Evolutionary conservation across 1,284 basidiomycete genomes (phyloP).

Genomic region (Trichosporon inkin): DNA sequence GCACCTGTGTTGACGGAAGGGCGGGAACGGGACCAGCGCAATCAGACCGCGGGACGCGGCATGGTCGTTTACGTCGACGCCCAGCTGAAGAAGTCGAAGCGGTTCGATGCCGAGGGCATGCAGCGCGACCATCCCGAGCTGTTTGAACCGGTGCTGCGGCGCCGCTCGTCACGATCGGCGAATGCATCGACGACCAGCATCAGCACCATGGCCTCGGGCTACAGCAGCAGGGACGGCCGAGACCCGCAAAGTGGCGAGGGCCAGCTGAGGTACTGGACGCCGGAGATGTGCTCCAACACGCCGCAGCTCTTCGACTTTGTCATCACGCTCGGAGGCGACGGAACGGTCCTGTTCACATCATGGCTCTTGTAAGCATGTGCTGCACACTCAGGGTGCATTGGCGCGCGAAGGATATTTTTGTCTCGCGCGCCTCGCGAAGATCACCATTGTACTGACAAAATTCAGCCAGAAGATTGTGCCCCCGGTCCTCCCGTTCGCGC

Average conservation of each 20-base stretch:
- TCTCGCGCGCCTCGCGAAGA: background rate
- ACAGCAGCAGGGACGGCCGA: constrained; percentile 3
- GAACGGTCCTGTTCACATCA: constrained; percentile 96
- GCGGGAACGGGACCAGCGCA: background rate
- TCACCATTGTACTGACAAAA: background rate
- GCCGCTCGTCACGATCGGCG: constrained; percentile 59
- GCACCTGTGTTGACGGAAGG: background rate
- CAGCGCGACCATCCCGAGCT: constrained; percentile 80
- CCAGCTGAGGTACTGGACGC: constrained; percentile 95
- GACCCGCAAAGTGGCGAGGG: constrained; percentile 60
- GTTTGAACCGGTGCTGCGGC: constrained; percentile 65
- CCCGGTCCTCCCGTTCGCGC: constrained; percentile 91
- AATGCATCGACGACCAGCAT: constrained; percentile 35
- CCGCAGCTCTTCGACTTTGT: constrained; percentile 98
- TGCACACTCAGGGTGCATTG: constrained; percentile 3
- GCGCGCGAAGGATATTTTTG: background rate
- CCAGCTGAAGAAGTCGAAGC: constrained; percentile 83
- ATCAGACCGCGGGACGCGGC: constrained; percentile 13
- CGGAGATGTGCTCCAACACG: constrained; percentile 86
- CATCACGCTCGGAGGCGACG: constrained; percentile 96
- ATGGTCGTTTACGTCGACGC: constrained; percentile 74
- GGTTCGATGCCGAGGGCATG: constrained; percentile 91
- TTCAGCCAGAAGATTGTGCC: constrained; percentile 83
- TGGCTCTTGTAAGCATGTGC: constrained; percentile 70
- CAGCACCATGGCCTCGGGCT: constrained; percentile 26